Percentiles rank a stretch among this genome's conserved stretches.
Conservation (phyloP, 106 monocot genomes). For the Ottelia alismoides region DNA sequence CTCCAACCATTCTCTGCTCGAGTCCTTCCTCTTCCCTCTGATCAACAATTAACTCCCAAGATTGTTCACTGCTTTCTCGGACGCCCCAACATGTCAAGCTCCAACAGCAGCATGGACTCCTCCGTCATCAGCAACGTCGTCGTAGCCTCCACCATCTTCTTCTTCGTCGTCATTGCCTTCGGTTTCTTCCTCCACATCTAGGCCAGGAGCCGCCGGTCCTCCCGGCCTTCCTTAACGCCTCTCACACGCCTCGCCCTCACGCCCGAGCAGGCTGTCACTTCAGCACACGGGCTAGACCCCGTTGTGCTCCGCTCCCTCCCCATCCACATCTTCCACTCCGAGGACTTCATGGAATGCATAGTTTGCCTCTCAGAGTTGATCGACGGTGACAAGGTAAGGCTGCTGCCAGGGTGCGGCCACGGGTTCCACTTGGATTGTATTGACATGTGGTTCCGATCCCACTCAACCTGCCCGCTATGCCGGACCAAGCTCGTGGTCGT, state of each 20-base stretch:
- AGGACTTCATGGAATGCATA: conserved; percentile 9
- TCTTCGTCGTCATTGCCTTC: conserved; percentile 8
- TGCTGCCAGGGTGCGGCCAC: conserved; percentile 17
- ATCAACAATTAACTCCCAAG: too few relatives aligned
- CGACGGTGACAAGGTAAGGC: conserved; percentile 12
- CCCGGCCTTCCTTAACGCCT: not conserved
- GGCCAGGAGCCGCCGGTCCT: conserved; percentile 4
- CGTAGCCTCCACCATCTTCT: conserved; percentile 13
- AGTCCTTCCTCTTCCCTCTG: too few relatives aligned
- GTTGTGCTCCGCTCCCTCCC: conserved; percentile 6
- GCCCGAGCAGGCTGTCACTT: not conserved
- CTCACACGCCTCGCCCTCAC: conserved; percentile 1
- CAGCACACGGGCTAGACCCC: conserved; percentile 8
- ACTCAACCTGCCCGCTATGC: conserved; percentile 18
- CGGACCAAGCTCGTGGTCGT: too few relatives aligned
- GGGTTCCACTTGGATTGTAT: conserved; percentile 23
- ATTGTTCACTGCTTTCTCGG: too few relatives aligned
- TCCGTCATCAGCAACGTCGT: too few relatives aligned
- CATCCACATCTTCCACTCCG: not conserved
- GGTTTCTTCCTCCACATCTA: conserved; percentile 13
- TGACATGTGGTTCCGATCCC: conserved; percentile 20
- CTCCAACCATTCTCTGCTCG: too few relatives aligned
- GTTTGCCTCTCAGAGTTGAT: conserved; percentile 17
- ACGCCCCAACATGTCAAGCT: too few relatives aligned
- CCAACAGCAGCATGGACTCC: too few relatives aligned